Conservation (phyloP, 129 eudicot genomes). For the Scalesia atractyloides region DNA sequence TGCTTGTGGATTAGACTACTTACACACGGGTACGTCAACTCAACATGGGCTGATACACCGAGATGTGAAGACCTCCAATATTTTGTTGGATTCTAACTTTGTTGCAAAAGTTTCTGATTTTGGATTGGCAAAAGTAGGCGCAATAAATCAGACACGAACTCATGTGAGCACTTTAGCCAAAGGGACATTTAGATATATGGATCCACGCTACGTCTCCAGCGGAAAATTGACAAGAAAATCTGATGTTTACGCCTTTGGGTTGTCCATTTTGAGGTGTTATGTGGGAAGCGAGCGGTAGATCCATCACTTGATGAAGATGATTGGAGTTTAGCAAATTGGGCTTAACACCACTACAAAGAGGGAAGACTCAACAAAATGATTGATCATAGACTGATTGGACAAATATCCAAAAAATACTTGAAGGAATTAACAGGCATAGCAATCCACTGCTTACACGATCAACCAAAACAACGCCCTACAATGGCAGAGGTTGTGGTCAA, state of each 20-base stretch:
- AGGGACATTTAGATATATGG: conserved; percentile 60
- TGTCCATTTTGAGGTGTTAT: conserved; percentile 33
- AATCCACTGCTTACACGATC: no score
- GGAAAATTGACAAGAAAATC: conserved; percentile 28
- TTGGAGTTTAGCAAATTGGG: conserved; percentile 38
- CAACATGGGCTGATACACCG: conserved; percentile 49
- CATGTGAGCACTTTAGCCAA: conserved; percentile 39
- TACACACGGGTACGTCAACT: conserved; percentile 43
- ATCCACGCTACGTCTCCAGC: conserved; percentile 28
- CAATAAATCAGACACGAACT: conserved; percentile 10
- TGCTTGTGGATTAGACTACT: conserved; percentile 57
- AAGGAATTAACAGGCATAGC: no score
- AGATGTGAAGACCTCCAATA: conserved; percentile 49
- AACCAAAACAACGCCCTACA: no score
- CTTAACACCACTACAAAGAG: conserved; percentile 13
- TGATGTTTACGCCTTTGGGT: conserved; percentile 43
- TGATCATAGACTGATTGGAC: no score
- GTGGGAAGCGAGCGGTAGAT: conserved; percentile 38
- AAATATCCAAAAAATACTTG: no score
- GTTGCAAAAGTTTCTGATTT: conserved; percentile 48
- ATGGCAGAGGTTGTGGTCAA: no score
- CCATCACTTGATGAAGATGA: conserved; percentile 35
- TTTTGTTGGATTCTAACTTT: conserved; percentile 42
- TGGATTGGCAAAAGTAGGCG: conserved; percentile 48
- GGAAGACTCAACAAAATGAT: no score